Evolutionary conservation across 2,329 filamentous ascomycete genomes (phyloP).

Genomic region (Exophiala bonariae): DNA sequence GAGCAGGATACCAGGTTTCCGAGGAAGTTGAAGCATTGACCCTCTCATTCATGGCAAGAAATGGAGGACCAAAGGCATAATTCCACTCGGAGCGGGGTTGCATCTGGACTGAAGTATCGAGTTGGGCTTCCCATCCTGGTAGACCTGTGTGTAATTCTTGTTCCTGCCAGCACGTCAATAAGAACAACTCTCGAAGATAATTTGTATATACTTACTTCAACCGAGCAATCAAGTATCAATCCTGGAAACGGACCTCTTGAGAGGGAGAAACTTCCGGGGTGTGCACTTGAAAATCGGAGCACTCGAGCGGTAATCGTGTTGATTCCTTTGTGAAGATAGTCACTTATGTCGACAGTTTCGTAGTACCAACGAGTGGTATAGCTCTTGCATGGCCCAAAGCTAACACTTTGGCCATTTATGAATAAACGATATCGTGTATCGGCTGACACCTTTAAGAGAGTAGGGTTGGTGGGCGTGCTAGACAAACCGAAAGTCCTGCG

Average conservation of each 20-base stretch:
- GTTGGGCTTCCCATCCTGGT: conserved; percentile 22
- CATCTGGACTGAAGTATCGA: conserved; percentile 28
- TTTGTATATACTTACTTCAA: conserved; percentile 14
- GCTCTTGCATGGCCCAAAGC: conserved; percentile 2
- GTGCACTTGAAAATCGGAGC: conserved; percentile 31
- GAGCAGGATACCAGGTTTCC: conserved; percentile 18
- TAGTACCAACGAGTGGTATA: conserved; percentile 31
- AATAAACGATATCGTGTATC: background rate
- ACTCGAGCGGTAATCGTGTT: conserved; percentile 31
- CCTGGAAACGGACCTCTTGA: conserved; percentile 31
- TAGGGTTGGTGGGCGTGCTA: background rate
- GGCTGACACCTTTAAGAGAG: background rate
- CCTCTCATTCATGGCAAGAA: conserved; percentile 29
- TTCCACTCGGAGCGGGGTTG: conserved; percentile 31
- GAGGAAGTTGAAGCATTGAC: conserved; percentile 16
- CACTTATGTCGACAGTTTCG: conserved; percentile 32
- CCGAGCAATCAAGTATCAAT: conserved; percentile 30
- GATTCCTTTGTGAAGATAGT: conserved; percentile 24
- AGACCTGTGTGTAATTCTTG: conserved; percentile 4
- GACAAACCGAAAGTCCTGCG: background rate
- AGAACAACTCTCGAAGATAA: background rate
- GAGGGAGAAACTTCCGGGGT: conserved; percentile 34
- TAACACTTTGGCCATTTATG: background rate
- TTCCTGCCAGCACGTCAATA: background rate
- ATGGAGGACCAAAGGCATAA: conserved; percentile 27